phyloP scores from a whole-genome alignment of 495 filamentous ascomycete genomes.

The Talaromyces nanjingensis region DNA sequence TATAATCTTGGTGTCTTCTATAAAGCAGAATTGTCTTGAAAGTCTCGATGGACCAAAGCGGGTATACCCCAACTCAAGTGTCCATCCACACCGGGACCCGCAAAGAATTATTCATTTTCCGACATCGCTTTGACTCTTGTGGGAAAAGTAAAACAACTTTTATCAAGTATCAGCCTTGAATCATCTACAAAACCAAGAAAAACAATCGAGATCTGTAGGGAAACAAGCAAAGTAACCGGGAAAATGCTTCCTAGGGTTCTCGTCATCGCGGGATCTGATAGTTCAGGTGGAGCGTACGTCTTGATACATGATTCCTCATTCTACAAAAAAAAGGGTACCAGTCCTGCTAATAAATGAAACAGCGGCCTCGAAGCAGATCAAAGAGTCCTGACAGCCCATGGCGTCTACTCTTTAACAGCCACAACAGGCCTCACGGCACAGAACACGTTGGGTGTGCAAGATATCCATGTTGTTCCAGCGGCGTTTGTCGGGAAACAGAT shows the following conservation, averaged over 20 bases:
- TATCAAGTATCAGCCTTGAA: not conserved
- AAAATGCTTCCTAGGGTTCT: constrained; percentile 44
- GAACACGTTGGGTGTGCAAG: constrained; percentile 79
- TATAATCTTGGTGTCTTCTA: not conserved
- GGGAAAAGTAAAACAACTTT: not conserved
- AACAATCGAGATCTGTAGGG: not conserved
- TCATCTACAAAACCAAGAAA: not conserved
- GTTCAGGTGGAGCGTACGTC: constrained; percentile 80
- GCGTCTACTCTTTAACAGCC: constrained; percentile 92
- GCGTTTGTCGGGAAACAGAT: constrained; percentile 80
- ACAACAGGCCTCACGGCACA: constrained; percentile 93
- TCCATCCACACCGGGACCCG: not conserved
- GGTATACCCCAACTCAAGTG: not conserved
- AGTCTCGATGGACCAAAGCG: not conserved
- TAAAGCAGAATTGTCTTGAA: not conserved
- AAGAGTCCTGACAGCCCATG: constrained; percentile 86
- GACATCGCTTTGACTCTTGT: not conserved
- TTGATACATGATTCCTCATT: not conserved
- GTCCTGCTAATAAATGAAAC: too few relatives aligned
- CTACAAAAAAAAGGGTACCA: too few relatives aligned
- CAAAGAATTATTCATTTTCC: not conserved
- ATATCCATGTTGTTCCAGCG: constrained; percentile 71
- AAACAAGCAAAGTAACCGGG: not conserved
- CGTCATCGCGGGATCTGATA: constrained; percentile 80
- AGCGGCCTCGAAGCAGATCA: constrained; percentile 94